These are phyloP conservation scores for Vigna nakashimae DNA, from an alignment of 306 rosid species.

Conservation along the genomic window DNA sequence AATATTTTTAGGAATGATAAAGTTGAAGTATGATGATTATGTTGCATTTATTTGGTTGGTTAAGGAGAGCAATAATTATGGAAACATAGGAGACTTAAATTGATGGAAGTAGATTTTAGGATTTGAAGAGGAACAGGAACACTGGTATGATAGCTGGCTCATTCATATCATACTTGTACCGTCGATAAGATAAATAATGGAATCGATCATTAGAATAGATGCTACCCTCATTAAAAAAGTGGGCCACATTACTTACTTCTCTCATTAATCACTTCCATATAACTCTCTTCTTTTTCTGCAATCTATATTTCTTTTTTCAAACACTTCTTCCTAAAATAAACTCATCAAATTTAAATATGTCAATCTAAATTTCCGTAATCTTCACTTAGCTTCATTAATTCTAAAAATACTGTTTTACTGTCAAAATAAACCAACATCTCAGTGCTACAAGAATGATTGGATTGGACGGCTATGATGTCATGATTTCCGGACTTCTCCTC, in stretches of 20 bases:
- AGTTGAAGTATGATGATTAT: background rate
- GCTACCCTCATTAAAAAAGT: conserved; percentile 33
- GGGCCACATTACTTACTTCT: conserved; percentile 23
- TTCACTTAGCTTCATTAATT: background rate
- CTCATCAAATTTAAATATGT: background rate
- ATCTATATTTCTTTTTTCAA: background rate
- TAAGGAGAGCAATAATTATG: conserved; percentile 22
- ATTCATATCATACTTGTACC: conserved; percentile 23
- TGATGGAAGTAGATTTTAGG: conserved; percentile 11
- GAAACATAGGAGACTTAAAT: conserved; percentile 5
- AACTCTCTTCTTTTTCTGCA: background rate
- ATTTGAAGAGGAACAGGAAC: conserved; percentile 4
- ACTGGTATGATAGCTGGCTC: conserved; percentile 27
- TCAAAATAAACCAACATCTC: conserved; percentile 30
- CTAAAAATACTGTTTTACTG: background rate
- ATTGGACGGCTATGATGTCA: conserved; percentile 88
- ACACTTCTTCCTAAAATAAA: background rate
- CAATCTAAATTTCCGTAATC: too few species aligned
- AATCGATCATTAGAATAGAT: conserved; percentile 42
- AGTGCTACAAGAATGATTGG: conserved; percentile 63
- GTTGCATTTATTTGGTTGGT: conserved; percentile 35
- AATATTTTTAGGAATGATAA: too few species aligned
- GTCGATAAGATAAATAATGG: conserved; percentile 41
- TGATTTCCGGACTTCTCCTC: conserved; percentile 54
- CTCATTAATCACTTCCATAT: background rate